Evolutionary conservation across 2,329 filamentous ascomycete species (phyloP).

Genomic region (Alternaria sp.): DNA sequence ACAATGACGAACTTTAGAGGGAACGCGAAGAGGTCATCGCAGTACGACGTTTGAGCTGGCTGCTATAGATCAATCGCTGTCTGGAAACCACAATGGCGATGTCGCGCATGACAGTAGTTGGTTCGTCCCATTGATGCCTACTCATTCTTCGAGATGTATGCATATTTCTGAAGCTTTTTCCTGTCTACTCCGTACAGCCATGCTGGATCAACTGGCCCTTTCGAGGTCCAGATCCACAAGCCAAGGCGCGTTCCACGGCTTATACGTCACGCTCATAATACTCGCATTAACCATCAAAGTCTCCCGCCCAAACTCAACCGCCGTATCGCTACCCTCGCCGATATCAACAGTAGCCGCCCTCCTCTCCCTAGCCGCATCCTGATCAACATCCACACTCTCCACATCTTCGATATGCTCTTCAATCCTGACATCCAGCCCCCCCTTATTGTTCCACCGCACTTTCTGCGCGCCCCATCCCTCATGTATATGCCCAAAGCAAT

Average conservation of each 20-base stretch:
- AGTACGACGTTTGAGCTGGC: no score
- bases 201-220: conserved; percentile 6
- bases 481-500: conserved; percentile 70
- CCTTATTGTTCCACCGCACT: conserved; percentile 47
- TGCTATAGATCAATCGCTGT: no score
- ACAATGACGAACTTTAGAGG: no score
- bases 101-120: neutral
- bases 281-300: conserved; percentile 66
- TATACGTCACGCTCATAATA: conserved; percentile 60
- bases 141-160: neutral
- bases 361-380: conserved; percentile 24
- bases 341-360: conserved; percentile 42
- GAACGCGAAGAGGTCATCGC: no score
- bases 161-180: no score
- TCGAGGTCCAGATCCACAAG: conserved; percentile 60
- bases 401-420: conserved; percentile 26
- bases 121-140: neutral
- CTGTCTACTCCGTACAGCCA: neutral
- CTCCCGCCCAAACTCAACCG: conserved; percentile 56
- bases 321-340: conserved; percentile 28
- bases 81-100: no score
- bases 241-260: conserved; percentile 61
- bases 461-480: conserved; percentile 54
- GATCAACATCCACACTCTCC: conserved; percentile 25
- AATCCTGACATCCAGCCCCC: conserved; percentile 23